Evolutionary conservation across 2,329 filamentous ascomycete species (phyloP).

Genomic region (Metarhizium sp.): DNA sequence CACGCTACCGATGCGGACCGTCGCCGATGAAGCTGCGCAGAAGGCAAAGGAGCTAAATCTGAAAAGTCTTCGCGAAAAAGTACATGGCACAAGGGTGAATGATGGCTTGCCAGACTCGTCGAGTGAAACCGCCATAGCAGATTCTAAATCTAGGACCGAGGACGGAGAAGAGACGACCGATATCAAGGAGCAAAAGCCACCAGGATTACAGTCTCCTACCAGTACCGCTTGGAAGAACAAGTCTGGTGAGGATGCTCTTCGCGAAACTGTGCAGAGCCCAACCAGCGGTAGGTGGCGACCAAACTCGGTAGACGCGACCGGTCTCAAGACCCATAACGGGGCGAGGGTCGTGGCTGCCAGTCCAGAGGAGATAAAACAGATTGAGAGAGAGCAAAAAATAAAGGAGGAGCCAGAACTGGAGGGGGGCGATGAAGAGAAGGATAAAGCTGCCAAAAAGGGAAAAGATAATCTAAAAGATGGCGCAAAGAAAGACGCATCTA

Average conservation of each 20-base stretch:
- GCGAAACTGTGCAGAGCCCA: constrained; percentile 9
- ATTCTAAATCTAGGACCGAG: background rate
- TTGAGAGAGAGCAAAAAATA: constrained; percentile 24
- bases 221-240: constrained; percentile 6
- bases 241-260: constrained; percentile 5
- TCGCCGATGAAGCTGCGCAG: constrained; percentile 56
- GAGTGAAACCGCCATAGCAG: background rate
- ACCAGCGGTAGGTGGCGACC: constrained; percentile 8
- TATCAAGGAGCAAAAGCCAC: constrained; percentile 5
- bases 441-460: background rate
- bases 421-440: constrained; percentile 5
- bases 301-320: background rate
- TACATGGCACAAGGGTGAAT: constrained; percentile 35
- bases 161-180: constrained; percentile 8
- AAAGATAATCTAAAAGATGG: constrained; percentile 10
- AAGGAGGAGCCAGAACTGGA: constrained; percentile 29
- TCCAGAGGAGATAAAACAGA: constrained; percentile 27
- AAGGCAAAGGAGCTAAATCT: constrained; percentile 53
- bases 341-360: constrained; percentile 19
- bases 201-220: constrained; percentile 20
- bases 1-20: constrained; percentile 37
- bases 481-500: constrained; percentile 19
- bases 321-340: constrained; percentile 18
- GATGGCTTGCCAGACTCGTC: constrained; percentile 4
- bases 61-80: constrained; percentile 44